Conservation (phyloP, 257 asterid species). For the Rauvolfia tetraphylla region DNA sequence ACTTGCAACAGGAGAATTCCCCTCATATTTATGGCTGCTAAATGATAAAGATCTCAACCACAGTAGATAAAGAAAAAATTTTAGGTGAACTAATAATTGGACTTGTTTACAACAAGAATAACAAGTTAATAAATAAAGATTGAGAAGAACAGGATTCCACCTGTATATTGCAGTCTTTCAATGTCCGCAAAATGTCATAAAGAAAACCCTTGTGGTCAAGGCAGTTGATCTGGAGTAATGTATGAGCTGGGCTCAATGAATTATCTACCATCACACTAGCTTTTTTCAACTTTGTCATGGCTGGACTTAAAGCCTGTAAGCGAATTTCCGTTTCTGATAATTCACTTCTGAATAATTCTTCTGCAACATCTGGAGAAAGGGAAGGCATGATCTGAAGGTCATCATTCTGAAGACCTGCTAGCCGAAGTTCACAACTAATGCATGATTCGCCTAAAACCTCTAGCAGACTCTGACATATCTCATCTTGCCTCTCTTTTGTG, state of each 20-base stretch:
- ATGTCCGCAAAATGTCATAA: slow-evolving; percentile 68
- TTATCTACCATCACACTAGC: slow-evolving; percentile 62
- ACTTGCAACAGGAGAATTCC: not conserved
- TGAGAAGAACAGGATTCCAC: slow-evolving; percentile 22
- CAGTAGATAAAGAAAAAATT: not conserved
- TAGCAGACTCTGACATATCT: slow-evolving; percentile 41
- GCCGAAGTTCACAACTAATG: slow-evolving; percentile 67
- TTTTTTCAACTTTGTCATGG: slow-evolving; percentile 49
- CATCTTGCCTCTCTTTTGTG: slow-evolving; percentile 62
- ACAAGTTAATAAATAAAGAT: not conserved
- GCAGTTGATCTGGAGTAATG: slow-evolving; percentile 75
- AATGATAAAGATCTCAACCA: not conserved
- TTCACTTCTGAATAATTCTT: slow-evolving; percentile 61
- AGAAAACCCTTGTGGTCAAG: slow-evolving; percentile 82
- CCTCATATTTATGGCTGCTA: not conserved
- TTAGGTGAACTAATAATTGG: not conserved
- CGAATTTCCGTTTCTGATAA: slow-evolving; percentile 52
- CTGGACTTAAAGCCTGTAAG: slow-evolving; percentile 65
- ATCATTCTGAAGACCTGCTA: slow-evolving; percentile 51
- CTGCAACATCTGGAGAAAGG: slow-evolving; percentile 47
- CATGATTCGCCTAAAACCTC: slow-evolving; percentile 69
- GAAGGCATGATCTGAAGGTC: slow-evolving; percentile 45
- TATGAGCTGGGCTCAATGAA: slow-evolving; percentile 79
- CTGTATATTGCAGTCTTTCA: slow-evolving; percentile 75
- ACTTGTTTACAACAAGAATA: not conserved